These are phyloP conservation scores for Plasmodium knowlesi DNA, from an alignment of 169 alveolate genomes.

Conservation along the genomic window DNA sequence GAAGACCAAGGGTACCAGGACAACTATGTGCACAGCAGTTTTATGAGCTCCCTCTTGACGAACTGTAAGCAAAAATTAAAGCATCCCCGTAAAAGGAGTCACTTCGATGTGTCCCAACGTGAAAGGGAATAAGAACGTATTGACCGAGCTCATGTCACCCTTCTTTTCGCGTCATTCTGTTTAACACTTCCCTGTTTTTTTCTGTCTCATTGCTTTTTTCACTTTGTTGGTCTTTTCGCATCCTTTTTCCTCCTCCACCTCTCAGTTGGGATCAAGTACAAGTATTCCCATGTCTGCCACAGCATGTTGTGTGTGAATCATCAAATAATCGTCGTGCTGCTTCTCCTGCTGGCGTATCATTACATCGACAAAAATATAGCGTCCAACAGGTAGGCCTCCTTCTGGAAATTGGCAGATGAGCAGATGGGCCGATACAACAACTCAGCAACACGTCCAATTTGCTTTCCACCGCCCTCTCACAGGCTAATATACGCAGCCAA, in stretches of 20 bases:
- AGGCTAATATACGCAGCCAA: conserved; percentile 23
- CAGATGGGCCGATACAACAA: not conserved
- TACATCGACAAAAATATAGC: conserved; percentile 40
- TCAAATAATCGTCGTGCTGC: conserved; percentile 50
- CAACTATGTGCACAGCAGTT: conserved; percentile 68
- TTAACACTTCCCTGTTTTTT: not conserved
- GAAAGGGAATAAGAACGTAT: not conserved
- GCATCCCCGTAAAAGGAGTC: not conserved
- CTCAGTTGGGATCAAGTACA: conserved; percentile 48
- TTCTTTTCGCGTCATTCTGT: not conserved
- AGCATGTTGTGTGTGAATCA: conserved; percentile 63
- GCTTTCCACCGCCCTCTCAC: not conserved
- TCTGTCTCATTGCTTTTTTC: not conserved
- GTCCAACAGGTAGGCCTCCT: conserved; percentile 33
- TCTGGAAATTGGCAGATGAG: not conserved
- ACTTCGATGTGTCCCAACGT: not conserved
- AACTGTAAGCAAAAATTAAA: conserved; percentile 28
- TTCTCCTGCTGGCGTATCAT: conserved; percentile 48
- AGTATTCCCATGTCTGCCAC: conserved; percentile 57
- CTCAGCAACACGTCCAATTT: not conserved
- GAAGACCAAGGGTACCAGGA: conserved; percentile 68
- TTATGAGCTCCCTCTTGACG: conserved; percentile 61
- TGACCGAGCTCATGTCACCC: not conserved
- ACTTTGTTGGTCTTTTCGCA: not conserved
- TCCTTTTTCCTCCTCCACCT: not conserved